phyloP scores from a whole-genome alignment of 2,329 filamentous ascomycete species.

The Knufia petricola region DNA sequence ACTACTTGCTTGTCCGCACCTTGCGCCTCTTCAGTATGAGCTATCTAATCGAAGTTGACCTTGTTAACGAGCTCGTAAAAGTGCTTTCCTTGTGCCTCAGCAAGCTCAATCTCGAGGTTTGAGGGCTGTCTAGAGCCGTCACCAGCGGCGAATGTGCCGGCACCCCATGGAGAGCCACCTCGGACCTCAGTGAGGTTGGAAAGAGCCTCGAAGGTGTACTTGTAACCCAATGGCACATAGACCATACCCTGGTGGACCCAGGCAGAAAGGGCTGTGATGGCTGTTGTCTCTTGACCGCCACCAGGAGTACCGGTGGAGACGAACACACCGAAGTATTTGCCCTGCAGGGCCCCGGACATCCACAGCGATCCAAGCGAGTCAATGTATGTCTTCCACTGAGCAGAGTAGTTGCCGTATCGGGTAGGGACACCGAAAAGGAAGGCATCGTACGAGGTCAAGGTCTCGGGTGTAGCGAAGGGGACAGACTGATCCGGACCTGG shows the following conservation, averaged over 20 bases:
- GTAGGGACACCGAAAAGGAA: conserved; percentile 93
- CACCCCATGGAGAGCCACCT: conserved; percentile 85
- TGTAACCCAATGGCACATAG: conserved; percentile 92
- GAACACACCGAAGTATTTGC: conserved; percentile 89
- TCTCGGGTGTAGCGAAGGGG: conserved; percentile 51
- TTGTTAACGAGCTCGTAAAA: conserved; percentile 74
- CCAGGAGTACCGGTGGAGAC: conserved; percentile 74
- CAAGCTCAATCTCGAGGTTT: conserved; percentile 65
- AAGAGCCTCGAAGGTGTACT: conserved; percentile 62
- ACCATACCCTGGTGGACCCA: conserved; percentile 88
- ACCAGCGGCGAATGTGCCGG: conserved; percentile 69
- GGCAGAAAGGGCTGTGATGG: conserved; percentile 70
- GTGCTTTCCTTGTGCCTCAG: conserved; percentile 68
- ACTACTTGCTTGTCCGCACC: conserved; percentile 24
- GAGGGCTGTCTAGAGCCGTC: conserved; percentile 80
- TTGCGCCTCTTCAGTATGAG: conserved; percentile 41
- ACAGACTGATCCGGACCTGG: conserved; percentile 59
- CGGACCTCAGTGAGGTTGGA: conserved; percentile 67
- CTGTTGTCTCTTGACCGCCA: conserved; percentile 89
- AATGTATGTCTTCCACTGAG: conserved; percentile 82
- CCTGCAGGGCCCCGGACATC: conserved; percentile 64
- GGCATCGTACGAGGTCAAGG: conserved; percentile 68
- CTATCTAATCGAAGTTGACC: conserved; percentile 66
- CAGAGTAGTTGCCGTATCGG: conserved; percentile 92
- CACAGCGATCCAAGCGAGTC: conserved; percentile 83